These are phyloP conservation scores for Hura crepitans DNA, from an alignment of 441 rosid species.

Conservation along the genomic window DNA sequence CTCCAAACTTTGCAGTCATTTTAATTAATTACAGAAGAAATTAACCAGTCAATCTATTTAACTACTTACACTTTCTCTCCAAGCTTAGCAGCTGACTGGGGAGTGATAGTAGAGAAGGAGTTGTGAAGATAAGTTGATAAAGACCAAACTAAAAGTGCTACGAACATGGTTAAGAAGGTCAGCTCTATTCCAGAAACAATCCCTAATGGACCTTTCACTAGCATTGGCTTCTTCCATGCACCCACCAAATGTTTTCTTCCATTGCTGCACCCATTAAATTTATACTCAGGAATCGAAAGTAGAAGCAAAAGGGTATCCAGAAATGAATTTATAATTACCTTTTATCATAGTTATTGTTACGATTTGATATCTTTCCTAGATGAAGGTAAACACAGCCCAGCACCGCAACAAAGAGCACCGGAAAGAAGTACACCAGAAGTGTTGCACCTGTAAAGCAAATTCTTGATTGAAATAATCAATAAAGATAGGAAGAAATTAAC, in stretches of 20 bases:
- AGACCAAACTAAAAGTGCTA: constrained; percentile 46
- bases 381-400: constrained; percentile 50
- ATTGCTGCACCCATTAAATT: background rate
- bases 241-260: constrained; percentile 5
- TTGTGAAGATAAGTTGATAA: constrained; percentile 28
- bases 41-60: too few species aligned
- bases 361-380: constrained; percentile 20
- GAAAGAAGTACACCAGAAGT: constrained; percentile 34
- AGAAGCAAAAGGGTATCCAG: background rate
- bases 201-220: constrained; percentile 51
- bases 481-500: background rate
- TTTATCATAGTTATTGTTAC: background rate
- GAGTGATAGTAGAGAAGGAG: constrained; percentile 22
- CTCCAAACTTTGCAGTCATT: too few species aligned
- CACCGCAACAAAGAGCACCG: constrained; percentile 44
- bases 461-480: too few species aligned
- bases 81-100: constrained; percentile 13
- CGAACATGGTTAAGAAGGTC: constrained; percentile 42
- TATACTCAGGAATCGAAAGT: background rate
- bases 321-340: constrained; percentile 11
- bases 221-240: constrained; percentile 33
- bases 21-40: too few species aligned
- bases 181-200: constrained; percentile 43
- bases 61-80: constrained; percentile 18
- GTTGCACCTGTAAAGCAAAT: constrained; percentile 26